These are phyloP conservation scores for Ogataea nitratoaversa DNA, from an alignment of 805 yeast species.

Conservation along the genomic window DNA sequence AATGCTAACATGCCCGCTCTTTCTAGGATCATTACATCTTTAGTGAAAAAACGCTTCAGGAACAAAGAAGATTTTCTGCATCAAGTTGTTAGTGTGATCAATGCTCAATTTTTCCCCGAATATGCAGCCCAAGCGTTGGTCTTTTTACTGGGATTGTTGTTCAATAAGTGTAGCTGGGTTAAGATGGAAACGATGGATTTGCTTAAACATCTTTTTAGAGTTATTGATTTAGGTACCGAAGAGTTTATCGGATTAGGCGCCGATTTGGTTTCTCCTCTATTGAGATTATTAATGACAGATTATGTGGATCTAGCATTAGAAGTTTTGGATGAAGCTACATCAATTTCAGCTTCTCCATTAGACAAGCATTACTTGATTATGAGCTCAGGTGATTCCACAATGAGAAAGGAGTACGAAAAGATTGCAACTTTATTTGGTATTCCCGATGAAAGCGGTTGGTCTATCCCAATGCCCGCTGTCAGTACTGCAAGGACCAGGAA, in stretches of 20 bases:
- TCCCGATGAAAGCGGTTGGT: conserved; percentile 96
- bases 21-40: conserved; percentile 69
- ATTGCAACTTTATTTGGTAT: conserved; percentile 91
- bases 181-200: conserved; percentile 75
- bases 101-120: conserved; percentile 63
- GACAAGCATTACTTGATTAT: conserved; percentile 90
- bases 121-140: conserved; percentile 72
- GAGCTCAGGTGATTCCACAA: conserved; percentile 78
- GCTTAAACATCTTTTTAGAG: conserved; percentile 69
- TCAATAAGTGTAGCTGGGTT: conserved; percentile 76
- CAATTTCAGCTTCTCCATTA: conserved; percentile 84
- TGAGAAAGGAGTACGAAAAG: conserved; percentile 76
- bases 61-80: conserved; percentile 85
- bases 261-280: conserved; percentile 84
- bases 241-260: conserved; percentile 92
- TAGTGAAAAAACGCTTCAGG: conserved; percentile 75
- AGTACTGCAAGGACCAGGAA: conserved; percentile 85
- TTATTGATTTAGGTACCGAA: conserved; percentile 68
- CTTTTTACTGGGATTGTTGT: conserved; percentile 70
- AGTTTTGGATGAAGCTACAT: conserved; percentile 79
- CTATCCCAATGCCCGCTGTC: conserved; percentile 91
- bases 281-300: conserved; percentile 75
- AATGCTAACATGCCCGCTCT: conserved; percentile 47
- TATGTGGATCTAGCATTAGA: conserved; percentile 85
- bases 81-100: conserved; percentile 73